phyloP scores from a whole-genome alignment of 2,329 filamentous ascomycete genomes.

The Aaosphaeria pasadenensis region DNA sequence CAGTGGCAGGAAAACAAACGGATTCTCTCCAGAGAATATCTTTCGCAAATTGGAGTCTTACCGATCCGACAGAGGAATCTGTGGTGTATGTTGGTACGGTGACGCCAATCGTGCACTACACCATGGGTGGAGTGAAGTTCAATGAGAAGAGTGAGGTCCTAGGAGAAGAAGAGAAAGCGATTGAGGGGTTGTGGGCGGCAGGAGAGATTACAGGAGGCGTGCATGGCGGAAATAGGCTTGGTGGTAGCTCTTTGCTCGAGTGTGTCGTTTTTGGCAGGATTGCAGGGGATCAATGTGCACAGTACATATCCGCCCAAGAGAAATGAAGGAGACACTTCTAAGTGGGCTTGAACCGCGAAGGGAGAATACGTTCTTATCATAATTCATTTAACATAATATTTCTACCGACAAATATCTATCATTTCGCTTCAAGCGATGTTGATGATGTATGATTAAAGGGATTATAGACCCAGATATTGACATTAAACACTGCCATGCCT shows the following conservation, averaged over 20 bases:
- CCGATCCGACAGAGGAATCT: slow-evolving; percentile 47
- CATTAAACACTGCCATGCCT: slow-evolving; percentile 45
- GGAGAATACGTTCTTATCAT: too few species aligned
- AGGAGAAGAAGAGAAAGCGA: slow-evolving; percentile 39
- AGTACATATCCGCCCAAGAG: slow-evolving; percentile 3
- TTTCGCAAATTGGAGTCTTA: slow-evolving; percentile 57
- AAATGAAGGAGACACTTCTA: too few species aligned
- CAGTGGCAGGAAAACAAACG: slow-evolving; percentile 38
- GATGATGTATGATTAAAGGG: too few species aligned
- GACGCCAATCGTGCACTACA: slow-evolving; percentile 64
- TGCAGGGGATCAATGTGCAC: slow-evolving; percentile 42
- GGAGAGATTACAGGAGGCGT: slow-evolving; percentile 65
- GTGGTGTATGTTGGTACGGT: slow-evolving; percentile 58
- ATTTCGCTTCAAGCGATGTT: too few species aligned
- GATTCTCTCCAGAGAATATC: slow-evolving; percentile 49
- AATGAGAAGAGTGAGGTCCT: slow-evolving; percentile 54
- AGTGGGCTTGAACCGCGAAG: too few species aligned
- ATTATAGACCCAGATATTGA: too few species aligned
- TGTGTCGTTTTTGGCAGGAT: slow-evolving; percentile 63
- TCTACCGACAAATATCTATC: too few species aligned
- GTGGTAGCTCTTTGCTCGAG: slow-evolving; percentile 60
- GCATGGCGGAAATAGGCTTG: slow-evolving; percentile 61
- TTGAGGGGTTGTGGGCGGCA: slow-evolving; percentile 60
- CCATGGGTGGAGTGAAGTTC: slow-evolving; percentile 63
- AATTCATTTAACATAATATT: too few species aligned